Conservation (phyloP, 495 filamentous ascomycete species). For the Aspergillus saccharolyticus region DNA sequence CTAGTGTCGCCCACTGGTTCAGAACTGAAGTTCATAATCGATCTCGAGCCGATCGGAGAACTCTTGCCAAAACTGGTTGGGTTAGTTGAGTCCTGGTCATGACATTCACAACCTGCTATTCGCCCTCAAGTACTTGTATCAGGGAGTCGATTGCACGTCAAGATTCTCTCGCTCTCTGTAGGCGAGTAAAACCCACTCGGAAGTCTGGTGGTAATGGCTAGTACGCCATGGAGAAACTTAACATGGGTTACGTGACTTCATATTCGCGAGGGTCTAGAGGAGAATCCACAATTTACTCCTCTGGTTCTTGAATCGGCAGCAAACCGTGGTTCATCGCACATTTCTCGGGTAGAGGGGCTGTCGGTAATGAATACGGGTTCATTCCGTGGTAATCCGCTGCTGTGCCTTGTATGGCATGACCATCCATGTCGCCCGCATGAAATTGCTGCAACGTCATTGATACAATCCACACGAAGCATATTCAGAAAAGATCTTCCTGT, state of each 20-base stretch:
- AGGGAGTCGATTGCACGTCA: not conserved
- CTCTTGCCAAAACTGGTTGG: not conserved
- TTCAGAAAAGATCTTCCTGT: not conserved
- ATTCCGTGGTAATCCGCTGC: not conserved
- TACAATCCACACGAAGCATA: not conserved
- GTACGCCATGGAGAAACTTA: not conserved
- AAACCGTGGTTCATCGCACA: slow-evolving; percentile 4
- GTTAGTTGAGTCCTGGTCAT: not conserved
- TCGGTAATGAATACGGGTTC: not conserved
- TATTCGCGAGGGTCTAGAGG: not conserved
- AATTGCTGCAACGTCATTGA: not conserved
- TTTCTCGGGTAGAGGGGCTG: not conserved
- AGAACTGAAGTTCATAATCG: not conserved
- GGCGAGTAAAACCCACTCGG: not conserved
- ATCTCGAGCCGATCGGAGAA: not conserved
- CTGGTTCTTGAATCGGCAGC: slow-evolving; percentile 1
- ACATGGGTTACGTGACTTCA: not conserved
- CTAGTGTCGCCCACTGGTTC: no score
- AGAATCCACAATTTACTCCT: not conserved
- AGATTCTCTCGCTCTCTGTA: not conserved
- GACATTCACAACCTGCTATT: not conserved
- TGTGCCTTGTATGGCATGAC: not conserved
- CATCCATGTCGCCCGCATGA: not conserved
- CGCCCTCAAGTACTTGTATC: not conserved
- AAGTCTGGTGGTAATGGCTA: not conserved